Percentiles rank a stretch among this genome's conserved stretches.
Conservation (phyloP, 306 rosid genomes). For the Dalbergia cochinchinensis region DNA sequence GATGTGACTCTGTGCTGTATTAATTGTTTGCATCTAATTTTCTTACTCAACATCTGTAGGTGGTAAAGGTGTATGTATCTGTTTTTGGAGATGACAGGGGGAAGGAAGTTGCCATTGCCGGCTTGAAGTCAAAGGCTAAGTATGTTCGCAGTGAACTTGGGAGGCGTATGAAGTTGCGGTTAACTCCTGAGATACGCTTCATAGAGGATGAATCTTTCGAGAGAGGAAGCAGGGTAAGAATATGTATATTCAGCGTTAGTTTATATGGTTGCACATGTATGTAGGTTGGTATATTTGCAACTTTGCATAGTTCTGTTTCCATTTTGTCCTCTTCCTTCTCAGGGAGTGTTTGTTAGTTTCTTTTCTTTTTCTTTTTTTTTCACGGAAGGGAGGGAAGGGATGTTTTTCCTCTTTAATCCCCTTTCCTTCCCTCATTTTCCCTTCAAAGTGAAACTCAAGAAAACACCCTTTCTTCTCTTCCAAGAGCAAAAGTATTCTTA, state of each 20-base stretch:
- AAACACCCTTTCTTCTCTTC: neutral
- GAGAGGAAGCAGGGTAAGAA: slow-evolving; percentile 93
- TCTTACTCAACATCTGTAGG: slow-evolving; percentile 50
- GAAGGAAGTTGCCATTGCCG: slow-evolving; percentile 88
- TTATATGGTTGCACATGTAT: neutral
- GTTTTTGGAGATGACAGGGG: slow-evolving; percentile 97
- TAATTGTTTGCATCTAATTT: slow-evolving; percentile 7
- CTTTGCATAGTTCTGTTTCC: neutral
- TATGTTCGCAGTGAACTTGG: slow-evolving; percentile 88
- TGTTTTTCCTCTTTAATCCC: too few species aligned
- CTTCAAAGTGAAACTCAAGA: too few species aligned
- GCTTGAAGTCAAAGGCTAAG: slow-evolving; percentile 89
- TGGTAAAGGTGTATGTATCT: slow-evolving; percentile 89
- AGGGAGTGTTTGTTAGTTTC: too few species aligned
- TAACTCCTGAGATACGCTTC: slow-evolving; percentile 94
- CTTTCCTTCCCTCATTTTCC: too few species aligned
- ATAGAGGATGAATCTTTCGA: slow-evolving; percentile 89
- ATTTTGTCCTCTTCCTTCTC: neutral
- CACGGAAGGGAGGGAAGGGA: too few species aligned
- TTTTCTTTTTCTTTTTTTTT: too few species aligned
- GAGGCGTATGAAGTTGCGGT: slow-evolving; percentile 84
- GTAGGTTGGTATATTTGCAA: neutral
- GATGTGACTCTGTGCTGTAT: neutral
- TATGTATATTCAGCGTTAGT: slow-evolving; percentile 1
- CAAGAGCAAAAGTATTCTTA: neutral